Evolutionary conservation across 345 rosid genomes (phyloP), one percentile per base, ranked within the genome.

Genomic region (Turnera subulata): DNA sequence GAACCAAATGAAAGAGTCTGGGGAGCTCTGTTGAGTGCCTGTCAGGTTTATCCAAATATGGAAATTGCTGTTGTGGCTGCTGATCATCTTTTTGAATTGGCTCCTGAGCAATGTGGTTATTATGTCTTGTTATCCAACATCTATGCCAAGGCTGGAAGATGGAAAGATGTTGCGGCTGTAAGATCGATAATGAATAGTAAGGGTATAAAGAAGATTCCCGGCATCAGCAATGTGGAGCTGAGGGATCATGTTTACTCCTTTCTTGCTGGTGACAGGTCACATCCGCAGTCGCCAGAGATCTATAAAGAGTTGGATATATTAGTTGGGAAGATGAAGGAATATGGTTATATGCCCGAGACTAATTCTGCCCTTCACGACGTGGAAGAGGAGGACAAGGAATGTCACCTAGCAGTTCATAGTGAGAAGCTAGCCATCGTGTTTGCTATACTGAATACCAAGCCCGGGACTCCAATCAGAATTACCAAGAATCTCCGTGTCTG

Each of bases 401-500:
- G 79, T 22, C 95, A 87, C 70, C 75, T 84, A 24, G 80, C 82
- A 13, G 85, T 87, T 62, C 95, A 84, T 39, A 84, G 95, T 61
- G 95, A 87, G 76, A 87, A 84, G 57, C 43, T 87, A 58, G 95
- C 91, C 39, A 80, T 87, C 64, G 86, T 65, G 37, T 87, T 82
- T 73, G 89, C 86, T 23, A 60, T 87, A 58, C 53, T 82, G 74
- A 82, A 82, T 68, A 72, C 84, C 13, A 25, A 57, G 14, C 68
- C 78, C 0, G 76, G 59, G 13, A 67, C 65, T 37, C 67, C 78
- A 32, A 80, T 87, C 46, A 76, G 91, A 63, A 71, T 84, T 46
- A 87, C 91, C 42, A 87, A 87, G 79, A 84, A 87, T 52, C 88
- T 87, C 45, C 82, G 88, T 33, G 82, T 86, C 6, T 86, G 91